These are phyloP conservation scores for Ophiostoma quercus DNA, from an alignment of 2,329 filamentous ascomycete genomes.

Conservation along the genomic window DNA sequence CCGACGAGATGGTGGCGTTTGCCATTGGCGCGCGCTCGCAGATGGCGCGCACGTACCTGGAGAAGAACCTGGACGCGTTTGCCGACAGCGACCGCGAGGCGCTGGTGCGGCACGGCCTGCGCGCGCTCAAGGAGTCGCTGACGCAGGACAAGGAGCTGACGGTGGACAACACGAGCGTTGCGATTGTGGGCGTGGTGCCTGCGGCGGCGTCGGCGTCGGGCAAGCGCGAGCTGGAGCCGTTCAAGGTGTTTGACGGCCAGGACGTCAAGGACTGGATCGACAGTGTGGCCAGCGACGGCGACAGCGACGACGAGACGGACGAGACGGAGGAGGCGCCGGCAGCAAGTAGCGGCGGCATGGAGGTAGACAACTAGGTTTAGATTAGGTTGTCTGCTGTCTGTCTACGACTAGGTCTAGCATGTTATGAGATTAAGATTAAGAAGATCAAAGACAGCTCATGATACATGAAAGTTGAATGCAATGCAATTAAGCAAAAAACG, in stretches of 20 bases:
- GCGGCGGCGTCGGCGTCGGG: conserved; percentile 45
- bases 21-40: conserved; percentile 94
- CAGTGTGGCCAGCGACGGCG: conserved; percentile 55
- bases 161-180: conserved; percentile 92
- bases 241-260: conserved; percentile 85
- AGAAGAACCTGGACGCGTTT: conserved; percentile 85
- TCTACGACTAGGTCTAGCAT: neutral
- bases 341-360: conserved; percentile 38
- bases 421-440: neutral
- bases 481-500: neutral
- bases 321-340: conserved; percentile 34
- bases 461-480: neutral
- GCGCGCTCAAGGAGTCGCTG: conserved; percentile 89
- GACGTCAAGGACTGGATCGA: conserved; percentile 84
- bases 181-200: conserved; percentile 68
- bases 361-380: conserved; percentile 38
- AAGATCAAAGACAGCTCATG: neutral
- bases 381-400: too few relatives aligned
- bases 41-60: conserved; percentile 95
- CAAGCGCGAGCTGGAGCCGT: conserved; percentile 63
- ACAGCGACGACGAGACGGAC: conserved; percentile 38
- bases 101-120: conserved; percentile 82
- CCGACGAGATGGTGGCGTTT: conserved; percentile 93
- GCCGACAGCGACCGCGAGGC: conserved; percentile 71
- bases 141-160: conserved; percentile 97